phyloP scores from a whole-genome alignment of 2,329 filamentous ascomycete species.

The Colletotrichum tanaceti region DNA sequence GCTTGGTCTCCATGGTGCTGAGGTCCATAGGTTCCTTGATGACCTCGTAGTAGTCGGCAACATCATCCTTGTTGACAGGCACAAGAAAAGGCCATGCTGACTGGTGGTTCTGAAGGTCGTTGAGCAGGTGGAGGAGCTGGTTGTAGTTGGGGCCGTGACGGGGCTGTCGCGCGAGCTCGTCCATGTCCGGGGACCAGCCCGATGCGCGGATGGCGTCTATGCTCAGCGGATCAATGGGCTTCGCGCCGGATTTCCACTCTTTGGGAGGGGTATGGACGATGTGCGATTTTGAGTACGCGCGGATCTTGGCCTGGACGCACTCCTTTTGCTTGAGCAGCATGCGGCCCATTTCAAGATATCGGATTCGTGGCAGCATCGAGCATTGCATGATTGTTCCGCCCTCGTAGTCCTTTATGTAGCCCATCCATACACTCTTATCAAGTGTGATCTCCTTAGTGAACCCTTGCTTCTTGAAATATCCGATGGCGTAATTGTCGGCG shows the following conservation, averaged over 20 bases:
- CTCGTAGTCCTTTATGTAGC: slow-evolving; percentile 99
- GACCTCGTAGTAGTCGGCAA: slow-evolving; percentile 98
- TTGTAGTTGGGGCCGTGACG: slow-evolving; percentile 97
- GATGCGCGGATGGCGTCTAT: slow-evolving; percentile 91
- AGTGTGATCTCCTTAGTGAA: slow-evolving; percentile 99
- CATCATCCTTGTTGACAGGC: slow-evolving; percentile 94
- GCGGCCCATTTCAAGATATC: slow-evolving; percentile 90
- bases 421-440: slow-evolving; percentile 94
- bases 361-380: slow-evolving; percentile 93
- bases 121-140: slow-evolving; percentile 89
- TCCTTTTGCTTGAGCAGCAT: slow-evolving; percentile 99
- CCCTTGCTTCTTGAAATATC: slow-evolving; percentile 99
- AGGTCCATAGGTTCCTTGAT: slow-evolving; percentile 99
- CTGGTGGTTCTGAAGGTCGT: slow-evolving; percentile 93
- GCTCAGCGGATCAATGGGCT: slow-evolving; percentile 83
- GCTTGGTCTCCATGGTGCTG: slow-evolving; percentile 93
- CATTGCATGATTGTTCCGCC: slow-evolving; percentile 99
- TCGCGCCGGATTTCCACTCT: slow-evolving; percentile 82
- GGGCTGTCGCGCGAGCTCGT: slow-evolving; percentile 92
- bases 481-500: slow-evolving; percentile 98
- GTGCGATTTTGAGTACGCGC: slow-evolving; percentile 89
- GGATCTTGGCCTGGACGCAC: slow-evolving; percentile 92
- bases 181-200: slow-evolving; percentile 98
- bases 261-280: slow-evolving; percentile 86
- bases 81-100: slow-evolving; percentile 95